Evolutionary conservation across 179 eudicot species (phyloP), one percentile per base, ranked within the genome.

Genomic region (Dionaea muscipula): DNA sequence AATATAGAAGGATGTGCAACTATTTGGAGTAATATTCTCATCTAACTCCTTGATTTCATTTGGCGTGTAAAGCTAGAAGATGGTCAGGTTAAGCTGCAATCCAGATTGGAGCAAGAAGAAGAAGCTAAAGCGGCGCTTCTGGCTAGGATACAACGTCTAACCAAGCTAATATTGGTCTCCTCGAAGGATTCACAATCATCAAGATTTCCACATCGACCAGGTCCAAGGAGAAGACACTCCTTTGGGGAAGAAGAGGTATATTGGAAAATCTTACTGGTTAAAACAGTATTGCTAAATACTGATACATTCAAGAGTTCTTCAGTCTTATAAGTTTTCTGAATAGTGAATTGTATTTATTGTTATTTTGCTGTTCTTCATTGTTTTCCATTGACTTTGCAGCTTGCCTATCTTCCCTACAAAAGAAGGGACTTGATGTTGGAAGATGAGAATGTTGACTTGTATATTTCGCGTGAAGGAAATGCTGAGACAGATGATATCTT

Each of bases 201-300:
- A 46, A 85, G 88, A 72, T 53, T 75, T 73, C 65, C 96, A 47
- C 72, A 82, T 38, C 89, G 79, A 20, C 72, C 80, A 64, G 86
- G 83, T 57, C 76, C 56, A 40, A 79, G 99, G 63, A 93, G 99
- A 74, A 70, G 99, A 45, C 96, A 93, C 79, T 93, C 99, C 40
- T 93, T 93, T 66, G 99, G 99, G 54, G 99, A 93, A 74, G 99
- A 93, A 76, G 99, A 93, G 96, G 99, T 87, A 40, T 12, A 16
- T 24, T 27, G 8, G 7, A 4, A 17, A 8, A 16, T 7, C 19
- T n/a, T 7, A n/a, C 17, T 17, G 47, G 6, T 39, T 9, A 4
- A 13, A 10, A 10, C 26, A 17, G 26, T 22, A 3, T 47, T 20
- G 26, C 14, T 47, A 47, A 19, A 15, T 49, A 12, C 16, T 12